phyloP scores from a whole-genome alignment of 306 rosid species.

The Argentina anserina region DNA sequence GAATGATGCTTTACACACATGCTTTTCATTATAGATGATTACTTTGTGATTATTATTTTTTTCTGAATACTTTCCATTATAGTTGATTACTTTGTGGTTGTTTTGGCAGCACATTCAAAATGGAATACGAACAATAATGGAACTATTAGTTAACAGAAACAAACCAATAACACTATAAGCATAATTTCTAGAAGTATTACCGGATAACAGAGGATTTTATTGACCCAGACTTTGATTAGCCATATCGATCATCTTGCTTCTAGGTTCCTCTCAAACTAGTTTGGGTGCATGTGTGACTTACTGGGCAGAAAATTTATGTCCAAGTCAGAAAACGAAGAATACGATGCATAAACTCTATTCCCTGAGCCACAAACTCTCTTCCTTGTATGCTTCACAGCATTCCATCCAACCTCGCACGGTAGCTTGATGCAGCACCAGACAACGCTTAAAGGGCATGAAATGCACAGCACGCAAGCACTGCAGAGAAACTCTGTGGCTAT shows the following conservation, averaged over 20 bases:
- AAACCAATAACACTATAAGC: too few species aligned
- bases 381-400: slow-evolving; percentile 28
- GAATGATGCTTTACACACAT: not conserved
- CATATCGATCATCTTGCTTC: not conserved
- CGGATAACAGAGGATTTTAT: not conserved
- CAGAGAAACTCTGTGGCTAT: slow-evolving; percentile 39
- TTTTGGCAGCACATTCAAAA: not conserved
- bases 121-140: not conserved
- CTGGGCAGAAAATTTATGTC: slow-evolving; percentile 36
- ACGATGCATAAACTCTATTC: slow-evolving; percentile 29
- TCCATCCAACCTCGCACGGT: slow-evolving; percentile 51
- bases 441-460: slow-evolving; percentile 49
- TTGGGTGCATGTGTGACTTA: not conserved
- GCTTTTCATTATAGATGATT: too few species aligned
- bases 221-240: not conserved
- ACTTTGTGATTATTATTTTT: too few species aligned
- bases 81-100: not conserved
- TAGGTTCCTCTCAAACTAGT: not conserved
- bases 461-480: slow-evolving; percentile 49
- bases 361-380: slow-evolving; percentile 34
- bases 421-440: slow-evolving; percentile 48
- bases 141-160: not conserved
- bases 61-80: too few species aligned
- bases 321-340: slow-evolving; percentile 70
- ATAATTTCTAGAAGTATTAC: not conserved